Evolutionary conservation across 2,329 filamentous ascomycete species (phyloP).

Genomic region (Cladorrhinum sp.): DNA sequence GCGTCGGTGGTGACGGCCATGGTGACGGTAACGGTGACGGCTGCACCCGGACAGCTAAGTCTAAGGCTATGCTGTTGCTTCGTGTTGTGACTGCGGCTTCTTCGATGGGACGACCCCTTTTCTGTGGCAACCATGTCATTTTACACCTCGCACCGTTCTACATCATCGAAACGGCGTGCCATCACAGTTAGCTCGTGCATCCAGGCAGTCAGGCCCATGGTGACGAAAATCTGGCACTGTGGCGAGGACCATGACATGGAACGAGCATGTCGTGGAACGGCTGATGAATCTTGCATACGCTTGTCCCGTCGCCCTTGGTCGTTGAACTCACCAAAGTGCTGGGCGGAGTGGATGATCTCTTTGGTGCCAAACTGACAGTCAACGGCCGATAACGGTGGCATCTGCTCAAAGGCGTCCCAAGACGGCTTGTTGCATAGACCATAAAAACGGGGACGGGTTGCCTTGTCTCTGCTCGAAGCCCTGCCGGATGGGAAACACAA

Average conservation of each 20-base stretch:
- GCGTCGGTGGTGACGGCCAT: neutral
- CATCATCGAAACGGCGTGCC: constrained; percentile 10
- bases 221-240: constrained; percentile 2
- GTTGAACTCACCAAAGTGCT: constrained; percentile 4
- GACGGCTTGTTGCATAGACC: constrained; percentile 3
- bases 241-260: constrained; percentile 5
- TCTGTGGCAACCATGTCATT: neutral
- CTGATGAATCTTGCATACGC: neutral
- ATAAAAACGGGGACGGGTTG: neutral
- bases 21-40: neutral
- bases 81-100: neutral
- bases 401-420: neutral
- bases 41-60: neutral
- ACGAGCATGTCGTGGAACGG: constrained; percentile 3
- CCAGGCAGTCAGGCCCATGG: constrained; percentile 3
- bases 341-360: neutral
- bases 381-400: neutral
- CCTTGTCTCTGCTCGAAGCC: no score
- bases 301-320: neutral
- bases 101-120: neutral
- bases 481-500: constrained; percentile 11
- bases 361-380: neutral
- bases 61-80: neutral
- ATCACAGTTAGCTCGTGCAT: constrained; percentile 4
- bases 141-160: no score